Base-by-base conservation (phyloP, 257 asterid genomes). In the Buddleja alternifolia region DNA sequence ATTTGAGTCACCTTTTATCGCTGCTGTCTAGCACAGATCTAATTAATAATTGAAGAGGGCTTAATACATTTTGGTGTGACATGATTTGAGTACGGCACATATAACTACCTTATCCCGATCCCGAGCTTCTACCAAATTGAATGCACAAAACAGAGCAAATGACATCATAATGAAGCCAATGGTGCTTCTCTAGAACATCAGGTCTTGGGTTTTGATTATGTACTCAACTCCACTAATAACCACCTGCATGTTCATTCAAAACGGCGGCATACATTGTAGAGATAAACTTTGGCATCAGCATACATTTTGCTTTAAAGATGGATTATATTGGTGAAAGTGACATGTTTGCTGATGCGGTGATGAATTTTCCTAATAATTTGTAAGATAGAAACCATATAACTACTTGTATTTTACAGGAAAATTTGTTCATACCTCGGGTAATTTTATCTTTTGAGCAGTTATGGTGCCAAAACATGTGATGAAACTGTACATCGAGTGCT, bases 391-490 rank as follows among this genome's bases (percentile, higher is more conserved):
- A 3, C 42, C 36, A 51, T 71, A 48, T 39, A 44, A 7, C 29
- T 10, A 50, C 24, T 25, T 61, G 29, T 47, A 64, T 45, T 57
- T 64, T 65, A 36, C 72, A 5, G 60, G 72, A 60, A 53, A 15
- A 46, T 66, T 51, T 5, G 21, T 23, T 63, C 41, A 64, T 53
- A n/a, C 19, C 50, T 42, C 67, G 14, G 24, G 70, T 17, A 41
- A n/a, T 84, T 25, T 73, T 79, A 24, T 39, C 57, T 48, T 67
- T 47, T 61, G 48, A 23, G 83, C 88, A 87, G 99, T 76, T 64
- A 87, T 95, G 96, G 92, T 87, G 74, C 93, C 82, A 44, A 94
- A 86, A 80, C 82, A 74, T 75, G 73, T 87, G 73, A 82, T 94
- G 96, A 88, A 84, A 75, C 85, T 90, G 58, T 94, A 94, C 68